Conservation (phyloP, 345 rosid species). For the Durio zibethinus region DNA sequence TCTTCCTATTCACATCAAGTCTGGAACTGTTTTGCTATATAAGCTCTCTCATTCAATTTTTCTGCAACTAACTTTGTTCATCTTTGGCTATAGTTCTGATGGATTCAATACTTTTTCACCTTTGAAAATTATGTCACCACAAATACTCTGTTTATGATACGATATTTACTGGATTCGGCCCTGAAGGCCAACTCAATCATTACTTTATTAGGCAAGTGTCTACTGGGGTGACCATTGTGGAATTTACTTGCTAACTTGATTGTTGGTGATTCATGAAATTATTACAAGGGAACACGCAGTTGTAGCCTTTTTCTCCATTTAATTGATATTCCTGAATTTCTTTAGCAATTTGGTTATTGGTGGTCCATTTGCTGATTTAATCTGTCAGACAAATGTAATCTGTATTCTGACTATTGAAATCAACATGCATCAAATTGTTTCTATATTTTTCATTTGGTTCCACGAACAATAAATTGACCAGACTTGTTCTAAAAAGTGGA, state of each 20-base stretch:
- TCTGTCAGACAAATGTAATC: not conserved
- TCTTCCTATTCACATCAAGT: not conserved
- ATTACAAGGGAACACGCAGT: not conserved
- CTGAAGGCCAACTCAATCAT: too few relatives aligned
- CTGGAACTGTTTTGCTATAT: not conserved
- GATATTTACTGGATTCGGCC: not conserved
- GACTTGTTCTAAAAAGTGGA: not conserved
- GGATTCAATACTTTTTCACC: not conserved
- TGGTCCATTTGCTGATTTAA: slow-evolving; percentile 12
- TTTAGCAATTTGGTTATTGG: not conserved
- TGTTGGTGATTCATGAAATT: not conserved
- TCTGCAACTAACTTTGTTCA: not conserved
- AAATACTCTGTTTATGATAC: not conserved
- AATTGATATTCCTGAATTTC: slow-evolving; percentile 17
- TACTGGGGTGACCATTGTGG: too few relatives aligned
- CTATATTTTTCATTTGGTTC: not conserved
- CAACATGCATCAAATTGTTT: slow-evolving; percentile 12
- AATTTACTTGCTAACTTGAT: not conserved
- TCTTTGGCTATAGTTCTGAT: not conserved
- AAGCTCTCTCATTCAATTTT: not conserved
- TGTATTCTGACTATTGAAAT: slow-evolving; percentile 14
- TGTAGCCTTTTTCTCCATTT: not conserved
- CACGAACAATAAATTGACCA: not conserved
- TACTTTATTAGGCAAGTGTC: not conserved
- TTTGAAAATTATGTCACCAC: not conserved